These are phyloP conservation scores for Penicillium goetzii DNA, from an alignment of 495 filamentous ascomycete species.

Conservation along the genomic window DNA sequence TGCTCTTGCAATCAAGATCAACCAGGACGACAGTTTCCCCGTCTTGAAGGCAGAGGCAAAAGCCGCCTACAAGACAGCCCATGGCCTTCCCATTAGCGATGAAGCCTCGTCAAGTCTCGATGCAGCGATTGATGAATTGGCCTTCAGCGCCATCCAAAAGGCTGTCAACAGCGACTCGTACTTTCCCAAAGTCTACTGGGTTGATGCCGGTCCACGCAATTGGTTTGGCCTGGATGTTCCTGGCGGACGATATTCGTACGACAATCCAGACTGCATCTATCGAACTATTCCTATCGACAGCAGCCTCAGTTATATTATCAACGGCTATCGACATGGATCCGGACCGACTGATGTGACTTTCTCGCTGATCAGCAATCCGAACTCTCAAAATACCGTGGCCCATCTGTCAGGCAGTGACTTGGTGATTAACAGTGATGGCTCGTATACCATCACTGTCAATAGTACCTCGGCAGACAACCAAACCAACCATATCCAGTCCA, in stretches of 20 bases:
- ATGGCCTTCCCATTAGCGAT: slow-evolving; percentile 23
- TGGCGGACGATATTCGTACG: slow-evolving; percentile 24
- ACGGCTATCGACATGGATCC: slow-evolving; percentile 13
- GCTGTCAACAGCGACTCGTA: slow-evolving; percentile 20
- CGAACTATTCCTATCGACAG: slow-evolving; percentile 24
- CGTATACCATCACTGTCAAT: slow-evolving; percentile 24
- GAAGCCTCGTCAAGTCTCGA: slow-evolving; percentile 24
- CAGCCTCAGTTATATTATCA: slow-evolving; percentile 19
- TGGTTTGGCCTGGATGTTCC: slow-evolving; percentile 23
- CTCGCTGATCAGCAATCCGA: slow-evolving; percentile 25
- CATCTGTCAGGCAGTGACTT: slow-evolving; percentile 14
- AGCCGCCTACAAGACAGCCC: slow-evolving; percentile 20
- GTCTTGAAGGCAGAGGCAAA: slow-evolving; percentile 25
- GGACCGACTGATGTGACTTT: slow-evolving; percentile 22
- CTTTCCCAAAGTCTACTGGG: slow-evolving; percentile 19
- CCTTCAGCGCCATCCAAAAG: slow-evolving; percentile 23
- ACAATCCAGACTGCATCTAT: slow-evolving; percentile 26
- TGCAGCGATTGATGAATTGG: slow-evolving; percentile 24
- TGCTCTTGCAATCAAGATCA: slow-evolving; percentile 20
- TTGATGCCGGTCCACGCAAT: slow-evolving; percentile 19
- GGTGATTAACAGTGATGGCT: slow-evolving; percentile 20
- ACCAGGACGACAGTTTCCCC: slow-evolving; percentile 16
- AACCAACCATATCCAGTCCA: slow-evolving; percentile 25
- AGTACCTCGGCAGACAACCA: slow-evolving; percentile 14
- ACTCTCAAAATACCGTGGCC: slow-evolving; percentile 25